These are phyloP conservation scores for Hypoxylon sp. DNA, from an alignment of 2,329 filamentous ascomycete genomes.

Conservation along the genomic window DNA sequence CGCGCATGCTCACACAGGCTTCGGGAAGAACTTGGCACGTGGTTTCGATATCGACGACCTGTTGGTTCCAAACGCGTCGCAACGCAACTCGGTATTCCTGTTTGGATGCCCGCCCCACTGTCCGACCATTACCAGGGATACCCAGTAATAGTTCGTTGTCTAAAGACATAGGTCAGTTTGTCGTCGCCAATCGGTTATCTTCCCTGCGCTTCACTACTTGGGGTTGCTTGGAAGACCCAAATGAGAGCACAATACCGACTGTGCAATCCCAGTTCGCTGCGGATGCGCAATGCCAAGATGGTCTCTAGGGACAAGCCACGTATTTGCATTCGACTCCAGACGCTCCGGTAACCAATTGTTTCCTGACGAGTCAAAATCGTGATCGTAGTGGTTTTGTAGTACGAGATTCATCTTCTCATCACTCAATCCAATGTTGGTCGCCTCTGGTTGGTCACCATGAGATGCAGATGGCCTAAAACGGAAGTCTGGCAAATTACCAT, in stretches of 20 bases:
- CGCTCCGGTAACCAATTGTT: constrained; percentile 25
- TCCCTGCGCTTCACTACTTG: constrained; percentile 26
- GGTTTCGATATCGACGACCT: constrained; percentile 32
- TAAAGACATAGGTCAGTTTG: constrained; percentile 26
- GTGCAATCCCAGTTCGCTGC: constrained; percentile 7
- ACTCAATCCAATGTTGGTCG: constrained; percentile 38
- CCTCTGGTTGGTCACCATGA: constrained; percentile 48
- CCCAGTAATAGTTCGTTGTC: constrained; percentile 30
- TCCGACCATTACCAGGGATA: constrained; percentile 38
- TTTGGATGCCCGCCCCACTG: constrained; percentile 33
- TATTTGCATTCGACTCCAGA: constrained; percentile 18
- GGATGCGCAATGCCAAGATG: constrained; percentile 33
- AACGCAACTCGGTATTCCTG: constrained; percentile 26
- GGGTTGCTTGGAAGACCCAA: constrained; percentile 20
- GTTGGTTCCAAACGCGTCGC: constrained; percentile 29
- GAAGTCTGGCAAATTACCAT: constrained; percentile 45
- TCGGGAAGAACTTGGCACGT: constrained; percentile 25
- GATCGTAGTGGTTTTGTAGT: constrained; percentile 34
- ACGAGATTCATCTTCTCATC: constrained; percentile 42
- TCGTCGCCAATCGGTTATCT: constrained; percentile 43
- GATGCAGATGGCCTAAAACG: constrained; percentile 50
- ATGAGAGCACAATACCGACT: constrained; percentile 22
- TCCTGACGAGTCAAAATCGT: constrained; percentile 31
- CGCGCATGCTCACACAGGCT: constrained; percentile 19
- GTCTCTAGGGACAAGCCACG: constrained; percentile 22